Percentiles rank a stretch among this genome's conserved stretches.
phyloP scores from a whole-genome alignment of 1,284 basidiomycete species.

The Apiotrichum mycotoxinovorans region DNA sequence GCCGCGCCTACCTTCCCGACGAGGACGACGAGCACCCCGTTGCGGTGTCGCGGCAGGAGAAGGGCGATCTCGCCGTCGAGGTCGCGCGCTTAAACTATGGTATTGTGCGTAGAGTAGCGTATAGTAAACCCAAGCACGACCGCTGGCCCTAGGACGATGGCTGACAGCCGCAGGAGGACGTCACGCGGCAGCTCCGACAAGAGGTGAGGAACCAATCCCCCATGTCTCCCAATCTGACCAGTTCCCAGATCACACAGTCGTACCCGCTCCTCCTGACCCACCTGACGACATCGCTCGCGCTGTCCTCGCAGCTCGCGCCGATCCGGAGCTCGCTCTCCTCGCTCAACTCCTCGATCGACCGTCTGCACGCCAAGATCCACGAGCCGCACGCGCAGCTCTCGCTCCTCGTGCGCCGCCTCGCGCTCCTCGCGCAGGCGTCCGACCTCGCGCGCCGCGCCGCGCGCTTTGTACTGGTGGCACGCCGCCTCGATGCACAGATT shows the following conservation, averaged over 20 bases:
- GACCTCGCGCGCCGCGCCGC: conserved; percentile 76
- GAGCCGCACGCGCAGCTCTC: conserved; percentile 72
- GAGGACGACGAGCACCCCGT: conserved; percentile 7
- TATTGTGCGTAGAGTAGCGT: conserved; percentile 51
- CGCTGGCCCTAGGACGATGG: too few species aligned
- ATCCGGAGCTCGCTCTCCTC: conserved; percentile 43
- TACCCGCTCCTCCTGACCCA: conserved; percentile 51
- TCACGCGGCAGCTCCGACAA: conserved; percentile 76
- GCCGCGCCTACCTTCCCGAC: conserved; percentile 63
- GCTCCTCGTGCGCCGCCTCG: conserved; percentile 64
- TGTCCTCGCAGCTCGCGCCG: conserved; percentile 51
- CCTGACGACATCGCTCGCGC: conserved; percentile 63
- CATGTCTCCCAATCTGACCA: background rate
- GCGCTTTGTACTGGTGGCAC: conserved; percentile 74
- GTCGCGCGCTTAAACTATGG: conserved; percentile 76
- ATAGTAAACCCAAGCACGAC: too few species aligned
- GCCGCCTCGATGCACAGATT: conserved; percentile 77
- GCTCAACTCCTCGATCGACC: conserved; percentile 47
- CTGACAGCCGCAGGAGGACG: conserved; percentile 60
- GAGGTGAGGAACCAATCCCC: conserved; percentile 60
- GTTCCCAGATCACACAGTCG: conserved; percentile 46
- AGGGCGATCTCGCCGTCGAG: conserved; percentile 80
- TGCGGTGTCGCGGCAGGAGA: conserved; percentile 37
- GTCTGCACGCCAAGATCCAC: conserved; percentile 78
- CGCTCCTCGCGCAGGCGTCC: conserved; percentile 71